Base-by-base conservation (phyloP, 2,329 filamentous ascomycete genomes). In the Colletotrichum ledebouriae region DNA sequence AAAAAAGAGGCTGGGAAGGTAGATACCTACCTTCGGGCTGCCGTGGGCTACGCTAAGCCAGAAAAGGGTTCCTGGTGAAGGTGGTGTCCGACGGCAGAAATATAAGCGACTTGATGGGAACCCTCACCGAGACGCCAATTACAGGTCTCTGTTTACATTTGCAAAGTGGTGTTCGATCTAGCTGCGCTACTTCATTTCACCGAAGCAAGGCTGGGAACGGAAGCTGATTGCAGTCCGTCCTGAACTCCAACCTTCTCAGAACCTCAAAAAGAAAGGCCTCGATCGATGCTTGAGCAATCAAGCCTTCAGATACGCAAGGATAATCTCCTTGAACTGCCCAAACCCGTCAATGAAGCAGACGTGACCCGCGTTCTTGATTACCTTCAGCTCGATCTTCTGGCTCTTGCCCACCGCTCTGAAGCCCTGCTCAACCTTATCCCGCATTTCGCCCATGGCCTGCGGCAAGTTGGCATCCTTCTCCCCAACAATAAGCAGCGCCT, bases 401-500 rank as follows among this genome's bases (percentile, higher is more conserved):
- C 61, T 63, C 65, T 73, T 78, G 2, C 75, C 73, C 10, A 67
- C 73, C 0, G 58, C 71, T 6, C 67, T 66, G 22, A 81, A 75
- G 0, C 80, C 76, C 12, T 72, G 59, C 55, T 82, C 75, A 22
- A 83, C 74, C 47, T 75, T 73, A 10, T 73, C 71, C 15, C 78
- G 73, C 75, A 83, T 79, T 9, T 75, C 75, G 25, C 74, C 67
- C 81, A 84, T 83, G 15, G 74, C 75, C 59, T 75, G 64, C 0
- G 79, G 79, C 20, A 83, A 69, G 63, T 83, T 79, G 7, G 78
- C 79, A 67, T 82, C 81, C 37, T 81, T 79, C 66, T 82, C 79
- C 0, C 82, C 80, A 0, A 79, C 80, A 2, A 84, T 66, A 17
- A 80, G 74, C 52, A 83, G 49, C 0, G 76, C 80, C 42, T 77